Conservation (phyloP, 1,284 basidiomycete species). For the Ustilago sp. region DNA sequence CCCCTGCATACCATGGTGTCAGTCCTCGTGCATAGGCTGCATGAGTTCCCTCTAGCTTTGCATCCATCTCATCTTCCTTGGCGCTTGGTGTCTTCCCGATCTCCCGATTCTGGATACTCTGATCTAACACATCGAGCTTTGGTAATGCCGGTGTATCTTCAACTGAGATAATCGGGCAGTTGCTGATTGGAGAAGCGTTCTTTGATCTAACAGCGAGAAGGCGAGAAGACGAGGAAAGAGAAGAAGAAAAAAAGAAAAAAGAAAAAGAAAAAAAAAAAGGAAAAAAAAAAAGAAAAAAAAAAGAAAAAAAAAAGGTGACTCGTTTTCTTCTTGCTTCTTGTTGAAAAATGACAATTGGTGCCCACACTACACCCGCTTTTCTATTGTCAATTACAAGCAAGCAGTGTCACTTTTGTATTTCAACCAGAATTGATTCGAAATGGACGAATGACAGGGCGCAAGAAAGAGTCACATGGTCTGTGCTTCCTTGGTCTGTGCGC, state of each 20-base stretch:
- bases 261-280: constrained; percentile 6
- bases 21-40: no score
- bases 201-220: constrained; percentile 11
- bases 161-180: constrained; percentile 1
- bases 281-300: constrained; percentile 1
- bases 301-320: constrained; percentile 14
- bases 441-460: constrained; percentile 32
- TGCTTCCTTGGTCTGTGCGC: constrained; percentile 14
- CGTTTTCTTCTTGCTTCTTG: constrained; percentile 6
- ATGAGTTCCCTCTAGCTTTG: no score
- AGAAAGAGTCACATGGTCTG: constrained; percentile 34
- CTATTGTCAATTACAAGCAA: constrained; percentile 11
- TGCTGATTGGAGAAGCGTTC: not conserved
- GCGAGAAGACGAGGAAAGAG: no score
- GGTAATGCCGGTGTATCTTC: no score
- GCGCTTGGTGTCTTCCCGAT: no score
- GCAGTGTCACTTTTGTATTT: constrained; percentile 17
- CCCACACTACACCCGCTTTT: not conserved
- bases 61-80: no score
- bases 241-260: not conserved
- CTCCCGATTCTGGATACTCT: no score
- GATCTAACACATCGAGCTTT: no score
- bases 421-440: constrained; percentile 24
- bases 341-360: constrained; percentile 7
- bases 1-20: no score